Evolutionary conservation across 2,329 filamentous ascomycete species (phyloP), one percentile per base, ranked within the genome.

Genomic region (Zopfia rhizophila): DNA sequence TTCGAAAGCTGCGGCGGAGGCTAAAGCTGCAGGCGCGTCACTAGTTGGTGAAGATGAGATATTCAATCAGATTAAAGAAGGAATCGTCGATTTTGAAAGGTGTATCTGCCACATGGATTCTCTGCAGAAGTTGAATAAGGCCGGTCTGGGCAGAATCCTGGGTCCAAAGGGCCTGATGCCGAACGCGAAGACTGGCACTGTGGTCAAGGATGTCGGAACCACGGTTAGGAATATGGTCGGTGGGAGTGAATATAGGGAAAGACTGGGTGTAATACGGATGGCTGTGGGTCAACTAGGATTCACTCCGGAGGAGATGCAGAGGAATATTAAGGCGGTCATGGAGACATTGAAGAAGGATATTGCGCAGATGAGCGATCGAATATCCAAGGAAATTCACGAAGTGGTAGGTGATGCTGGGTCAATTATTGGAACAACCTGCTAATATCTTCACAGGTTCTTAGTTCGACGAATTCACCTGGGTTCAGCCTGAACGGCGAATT

Each of bases 151-250:
- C 54, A 83, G 87, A 56, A 82, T 96, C 30, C 79, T 99, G 14
- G 94, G 94, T 64, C 94, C 95, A 32, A 87, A 84, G 72, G 92
- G 92, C 3, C 74, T 99, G 65, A 97, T 99, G 94, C 94, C 94
- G 5, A 95, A 84, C 69, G 76, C 82, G 49, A 96, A 96, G 79
- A 85, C 85, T 52, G 91, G 91, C 55, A 97, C 94, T 0, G 89
- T 99, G 44, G 91, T 96, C 17, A 87, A 83, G 65, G 88, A 96
- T 68, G 82, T 96, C 12, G 82, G 82, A 41, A 73, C 79, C n/a
- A 82, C 86, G 23, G 89, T 99, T 63, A 84, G 83, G 62, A 90
- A 93, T 57, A 85, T 96, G 73, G 85, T 91, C 11, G 91, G 93
- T 51, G 90, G 87, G 41, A 89, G 87, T 40, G 86, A 92, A 59